Percentiles rank a stretch among this genome's conserved stretches.
Evolutionary conservation across 2,329 filamentous ascomycete species (phyloP).

Genomic region (Chrysosporium queenslandicum): DNA sequence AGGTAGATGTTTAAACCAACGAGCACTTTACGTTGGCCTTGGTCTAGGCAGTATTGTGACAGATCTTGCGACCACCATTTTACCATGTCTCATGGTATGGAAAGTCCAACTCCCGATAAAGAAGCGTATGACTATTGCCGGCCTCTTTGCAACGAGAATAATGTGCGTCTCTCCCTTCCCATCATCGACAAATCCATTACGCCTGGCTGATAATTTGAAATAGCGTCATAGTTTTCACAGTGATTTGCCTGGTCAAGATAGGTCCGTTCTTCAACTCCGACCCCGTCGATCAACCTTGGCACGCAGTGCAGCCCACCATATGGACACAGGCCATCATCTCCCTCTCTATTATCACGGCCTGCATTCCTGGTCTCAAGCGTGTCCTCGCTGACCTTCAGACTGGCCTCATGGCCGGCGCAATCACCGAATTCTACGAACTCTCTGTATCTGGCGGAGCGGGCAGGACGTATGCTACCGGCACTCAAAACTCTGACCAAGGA

Average conservation of each 20-base stretch:
- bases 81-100: constrained; percentile 21
- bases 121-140: constrained; percentile 19
- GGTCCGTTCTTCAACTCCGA: constrained; percentile 16
- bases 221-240: constrained; percentile 19
- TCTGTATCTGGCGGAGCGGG: constrained; percentile 15
- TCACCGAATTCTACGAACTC: constrained; percentile 19
- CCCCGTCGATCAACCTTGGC: constrained; percentile 19
- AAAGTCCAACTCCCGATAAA: constrained; percentile 17
- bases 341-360: constrained; percentile 22
- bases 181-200: not conserved
- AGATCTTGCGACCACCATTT: constrained; percentile 18
- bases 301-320: constrained; percentile 19
- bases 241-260: constrained; percentile 15
- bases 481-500: not conserved
- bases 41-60: constrained; percentile 18
- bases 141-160: constrained; percentile 20
- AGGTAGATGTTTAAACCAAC: constrained; percentile 20
- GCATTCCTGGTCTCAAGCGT: constrained; percentile 20
- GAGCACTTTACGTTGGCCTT: constrained; percentile 19
- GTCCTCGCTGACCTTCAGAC: constrained; percentile 21
- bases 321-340: constrained; percentile 19
- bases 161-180: constrained; percentile 15
- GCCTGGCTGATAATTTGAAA: constrained; percentile 8
- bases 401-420: constrained; percentile 20
- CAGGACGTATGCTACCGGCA: not conserved